Evolutionary conservation across 2,329 filamentous ascomycete species (phyloP), one percentile per base, ranked within the genome.

Genomic region (Ophiostoma sp.): DNA sequence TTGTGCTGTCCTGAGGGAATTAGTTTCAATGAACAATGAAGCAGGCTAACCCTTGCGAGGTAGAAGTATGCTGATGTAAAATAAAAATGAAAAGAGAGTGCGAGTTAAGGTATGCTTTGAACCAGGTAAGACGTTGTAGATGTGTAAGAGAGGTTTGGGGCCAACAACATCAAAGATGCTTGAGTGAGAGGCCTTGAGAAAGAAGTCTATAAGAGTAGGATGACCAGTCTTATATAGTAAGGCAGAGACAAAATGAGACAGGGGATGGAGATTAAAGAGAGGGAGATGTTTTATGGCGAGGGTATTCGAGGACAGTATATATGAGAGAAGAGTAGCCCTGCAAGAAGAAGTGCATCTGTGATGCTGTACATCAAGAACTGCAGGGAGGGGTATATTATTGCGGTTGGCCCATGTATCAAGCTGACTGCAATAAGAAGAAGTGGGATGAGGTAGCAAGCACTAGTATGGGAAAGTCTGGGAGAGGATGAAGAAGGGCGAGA

Each of bases 1-100:
- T 77, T 76, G 77, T 77, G 35, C 35, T n/a, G 44, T 74, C 73
- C 73, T 74, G 27, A 10, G 35, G 1, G 20, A 39, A 10, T 65
- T 39, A 65, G 35, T 27, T n/a, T 39, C n/a, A 13, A 13, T n/a
- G 20, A 35, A 41, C 1, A 31, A 1, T 31, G 27, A 31, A 39
- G 20, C 35, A n/a, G 35, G 20, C 60, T 8, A 64, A 6, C 20
- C 3, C 11, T 64, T 36, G 6, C 17, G 33, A 64, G 33, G 6
- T 33, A 36, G 27, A 60, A 2, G 57, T 33, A 13, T 17, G 23
- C 13, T 33, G 1, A 2, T 48, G 44, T 6, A 48, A 8, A 48
- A 48, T 15, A 48, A n/a, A n/a, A 48, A 7, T n/a, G 6, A 2
- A 20, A 8, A 5, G 17, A 7, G 17, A 48, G 17, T 48, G 17